phyloP scores from a whole-genome alignment of 306 rosid genomes.

The Fagus sylvatica region DNA sequence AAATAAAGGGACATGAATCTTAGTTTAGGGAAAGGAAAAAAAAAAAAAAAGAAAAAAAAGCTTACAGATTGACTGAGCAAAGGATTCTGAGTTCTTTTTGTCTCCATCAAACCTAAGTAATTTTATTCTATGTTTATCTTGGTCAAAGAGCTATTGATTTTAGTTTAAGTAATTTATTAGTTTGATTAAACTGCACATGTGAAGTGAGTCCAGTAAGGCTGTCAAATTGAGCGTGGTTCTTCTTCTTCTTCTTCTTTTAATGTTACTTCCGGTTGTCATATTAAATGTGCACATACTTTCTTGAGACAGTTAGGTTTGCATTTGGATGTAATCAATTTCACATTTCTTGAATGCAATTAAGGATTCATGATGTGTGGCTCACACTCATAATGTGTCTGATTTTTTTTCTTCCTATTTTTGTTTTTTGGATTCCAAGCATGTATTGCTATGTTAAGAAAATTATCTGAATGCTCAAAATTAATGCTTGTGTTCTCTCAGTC shows the following conservation, averaged over 20 bases:
- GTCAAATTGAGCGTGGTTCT: conserved; percentile 3
- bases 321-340: not conserved
- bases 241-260: not conserved
- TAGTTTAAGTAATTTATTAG: not conserved
- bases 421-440: not conserved
- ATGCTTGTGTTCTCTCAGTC: not conserved
- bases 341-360: not conserved
- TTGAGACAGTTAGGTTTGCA: not conserved
- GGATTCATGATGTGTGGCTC: not conserved
- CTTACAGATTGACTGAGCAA: not conserved
- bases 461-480: conserved; percentile 10
- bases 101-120: not conserved
- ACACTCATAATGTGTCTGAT: not conserved
- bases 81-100: not conserved
- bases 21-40: not conserved
- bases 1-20: not conserved
- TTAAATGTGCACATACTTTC: not conserved
- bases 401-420: not conserved
- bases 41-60: not conserved
- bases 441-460: conserved; percentile 18
- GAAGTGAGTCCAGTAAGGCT: not conserved
- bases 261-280: not conserved
- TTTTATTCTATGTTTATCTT: not conserved
- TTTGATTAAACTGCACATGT: not conserved
- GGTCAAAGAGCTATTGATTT: not conserved